Conservation (phyloP, 129 eudicot genomes). For the Apium graveolens region DNA sequence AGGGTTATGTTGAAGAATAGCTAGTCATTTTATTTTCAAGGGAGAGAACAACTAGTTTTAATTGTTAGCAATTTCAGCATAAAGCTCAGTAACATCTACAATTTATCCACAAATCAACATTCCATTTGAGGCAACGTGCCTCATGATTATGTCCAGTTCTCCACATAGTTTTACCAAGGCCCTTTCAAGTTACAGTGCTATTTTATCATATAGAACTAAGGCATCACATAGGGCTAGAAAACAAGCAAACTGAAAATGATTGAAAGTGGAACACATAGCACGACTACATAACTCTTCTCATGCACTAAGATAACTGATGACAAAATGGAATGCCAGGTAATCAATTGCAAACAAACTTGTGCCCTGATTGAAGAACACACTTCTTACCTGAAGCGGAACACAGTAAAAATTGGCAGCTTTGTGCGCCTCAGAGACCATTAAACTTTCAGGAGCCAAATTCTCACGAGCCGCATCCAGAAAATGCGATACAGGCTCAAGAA, state of each 20-base stretch:
- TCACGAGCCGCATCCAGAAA: constrained; percentile 78
- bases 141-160: not conserved
- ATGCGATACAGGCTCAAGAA: constrained; percentile 97
- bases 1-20: too few species aligned
- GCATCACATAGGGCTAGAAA: not conserved
- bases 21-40: not conserved
- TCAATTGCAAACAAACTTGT: not conserved
- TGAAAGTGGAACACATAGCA: not conserved
- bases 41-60: not conserved
- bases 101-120: not conserved
- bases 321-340: not conserved
- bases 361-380: not conserved
- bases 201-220: not conserved
- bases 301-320: not conserved
- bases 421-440: constrained; percentile 45
- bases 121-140: not conserved
- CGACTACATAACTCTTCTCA: not conserved
- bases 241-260: not conserved
- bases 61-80: not conserved
- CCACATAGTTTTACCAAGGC: not conserved
- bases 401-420: constrained; percentile 79
- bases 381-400: constrained; percentile 75
- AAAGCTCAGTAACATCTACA: not conserved
- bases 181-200: not conserved
- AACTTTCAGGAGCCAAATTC: constrained; percentile 58